Conservation (phyloP, 1,284 basidiomycete species). For the Cryptococcus sp. region DNA sequence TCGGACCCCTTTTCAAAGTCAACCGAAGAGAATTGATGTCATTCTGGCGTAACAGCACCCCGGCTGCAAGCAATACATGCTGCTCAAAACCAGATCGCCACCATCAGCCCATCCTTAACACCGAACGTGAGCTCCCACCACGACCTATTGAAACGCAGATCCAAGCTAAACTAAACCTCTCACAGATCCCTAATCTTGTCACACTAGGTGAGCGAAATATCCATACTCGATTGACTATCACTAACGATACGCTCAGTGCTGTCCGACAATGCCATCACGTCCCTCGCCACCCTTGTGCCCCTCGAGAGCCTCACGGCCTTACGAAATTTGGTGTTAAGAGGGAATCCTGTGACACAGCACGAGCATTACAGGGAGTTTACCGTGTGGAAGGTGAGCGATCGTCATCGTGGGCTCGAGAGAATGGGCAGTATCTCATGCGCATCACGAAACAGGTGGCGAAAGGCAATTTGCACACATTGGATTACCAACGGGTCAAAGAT, state of each 20-base stretch:
- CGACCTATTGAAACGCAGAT: too few relatives aligned
- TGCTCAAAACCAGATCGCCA: conserved; percentile 90
- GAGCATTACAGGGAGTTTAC: conserved; percentile 95
- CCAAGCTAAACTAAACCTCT: conserved; percentile 7
- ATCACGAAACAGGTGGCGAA: conserved; percentile 38
- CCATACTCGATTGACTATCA: background rate
- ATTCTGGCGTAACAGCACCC: too few relatives aligned
- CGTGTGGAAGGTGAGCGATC: conserved; percentile 63
- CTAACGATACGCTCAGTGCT: conserved; percentile 33
- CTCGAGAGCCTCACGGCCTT: conserved; percentile 76
- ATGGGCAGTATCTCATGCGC: background rate
- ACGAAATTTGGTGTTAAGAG: conserved; percentile 78
- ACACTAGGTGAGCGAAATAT: conserved; percentile 42
- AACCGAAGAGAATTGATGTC: too few relatives aligned
- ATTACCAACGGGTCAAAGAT: conserved; percentile 95
- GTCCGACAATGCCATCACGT: conserved; percentile 62
- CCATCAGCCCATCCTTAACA: conserved; percentile 62
- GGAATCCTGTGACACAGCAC: conserved; percentile 89
- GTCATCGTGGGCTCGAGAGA: background rate
- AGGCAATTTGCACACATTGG: conserved; percentile 78
- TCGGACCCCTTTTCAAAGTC: background rate
- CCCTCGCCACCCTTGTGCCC: conserved; percentile 76
- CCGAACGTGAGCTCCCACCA: conserved; percentile 38
- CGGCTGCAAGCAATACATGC: conserved; percentile 82
- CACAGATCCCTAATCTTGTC: conserved; percentile 52